These are phyloP conservation scores for Lentinula guzmanii DNA, from an alignment of 768 basidiomycete species.

Conservation along the genomic window DNA sequence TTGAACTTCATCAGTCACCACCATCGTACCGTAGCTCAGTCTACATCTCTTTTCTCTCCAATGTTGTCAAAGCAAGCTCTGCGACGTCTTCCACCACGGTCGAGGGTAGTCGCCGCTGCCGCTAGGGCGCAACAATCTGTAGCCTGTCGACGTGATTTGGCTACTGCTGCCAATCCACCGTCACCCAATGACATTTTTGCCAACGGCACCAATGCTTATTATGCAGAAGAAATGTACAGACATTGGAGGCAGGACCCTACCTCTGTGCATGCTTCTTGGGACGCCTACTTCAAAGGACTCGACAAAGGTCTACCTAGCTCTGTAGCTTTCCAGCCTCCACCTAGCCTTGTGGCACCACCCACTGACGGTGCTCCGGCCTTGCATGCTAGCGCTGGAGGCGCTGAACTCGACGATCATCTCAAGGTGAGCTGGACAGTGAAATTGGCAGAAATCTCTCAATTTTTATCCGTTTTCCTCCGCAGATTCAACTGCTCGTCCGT, in stretches of 20 bases:
- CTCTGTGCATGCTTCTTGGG: slow-evolving; percentile 93
- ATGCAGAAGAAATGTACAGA: slow-evolving; percentile 95
- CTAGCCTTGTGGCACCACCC: slow-evolving; percentile 61
- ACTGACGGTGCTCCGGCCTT: slow-evolving; percentile 78
- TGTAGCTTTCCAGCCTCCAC: slow-evolving; percentile 84
- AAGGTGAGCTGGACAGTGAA: slow-evolving; percentile 49
- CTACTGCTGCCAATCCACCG: slow-evolving; percentile 45
- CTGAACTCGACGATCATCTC: slow-evolving; percentile 87
- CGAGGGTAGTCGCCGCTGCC: background rate
- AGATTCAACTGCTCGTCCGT: slow-evolving; percentile 97
- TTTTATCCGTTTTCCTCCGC: background rate
- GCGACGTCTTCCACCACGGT: slow-evolving; percentile 3
- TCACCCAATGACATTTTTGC: slow-evolving; percentile 85
- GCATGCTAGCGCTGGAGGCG: slow-evolving; percentile 54
- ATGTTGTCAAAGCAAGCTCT: slow-evolving; percentile 10
- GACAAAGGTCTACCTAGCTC: slow-evolving; percentile 78
- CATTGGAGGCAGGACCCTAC: slow-evolving; percentile 87
- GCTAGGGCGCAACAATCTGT: slow-evolving; percentile 6
- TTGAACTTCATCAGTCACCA: slow-evolving; percentile 5
- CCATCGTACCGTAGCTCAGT: slow-evolving; percentile 5
- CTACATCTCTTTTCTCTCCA: background rate
- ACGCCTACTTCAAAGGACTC: slow-evolving; percentile 88
- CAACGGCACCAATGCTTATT: slow-evolving; percentile 92
- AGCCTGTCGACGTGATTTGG: slow-evolving; percentile 28
- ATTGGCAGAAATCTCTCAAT: background rate